Percentiles rank a stretch among this genome's conserved stretches.
Conservation (phyloP, 2,329 filamentous ascomycete species). For the Sarocladiaceae sp. region DNA sequence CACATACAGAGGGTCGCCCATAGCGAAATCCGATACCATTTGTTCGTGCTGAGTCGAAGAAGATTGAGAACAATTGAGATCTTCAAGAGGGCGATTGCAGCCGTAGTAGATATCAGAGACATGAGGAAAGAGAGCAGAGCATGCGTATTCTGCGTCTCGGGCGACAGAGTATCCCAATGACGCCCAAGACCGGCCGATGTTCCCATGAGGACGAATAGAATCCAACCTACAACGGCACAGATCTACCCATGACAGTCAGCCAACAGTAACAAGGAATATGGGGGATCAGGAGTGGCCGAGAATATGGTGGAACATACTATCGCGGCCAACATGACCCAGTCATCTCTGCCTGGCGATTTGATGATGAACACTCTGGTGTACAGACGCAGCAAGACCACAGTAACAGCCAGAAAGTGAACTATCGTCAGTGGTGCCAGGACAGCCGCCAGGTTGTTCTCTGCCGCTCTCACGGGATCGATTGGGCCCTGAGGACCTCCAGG, state of each 20-base stretch:
- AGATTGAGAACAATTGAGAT: conserved; percentile 18
- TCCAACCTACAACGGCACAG: conserved; percentile 21
- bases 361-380: conserved; percentile 17
- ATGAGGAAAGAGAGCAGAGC: conserved; percentile 33
- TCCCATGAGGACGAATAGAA: conserved; percentile 34
- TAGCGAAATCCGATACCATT: conserved; percentile 19
- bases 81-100: conserved; percentile 15
- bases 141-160: conserved; percentile 19
- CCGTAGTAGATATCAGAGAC: conserved; percentile 34
- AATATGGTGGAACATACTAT: conserved; percentile 15
- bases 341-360: conserved; percentile 20
- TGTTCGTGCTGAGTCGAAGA: conserved; percentile 16
- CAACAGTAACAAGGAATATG: not conserved
- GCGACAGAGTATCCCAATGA: conserved; percentile 31
- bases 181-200: conserved; percentile 37
- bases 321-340: conserved; percentile 21
- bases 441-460: conserved; percentile 5
- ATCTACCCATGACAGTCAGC: conserved; percentile 14
- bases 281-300: conserved; percentile 7
- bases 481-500: conserved; percentile 2
- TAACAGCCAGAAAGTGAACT: conserved; percentile 18
- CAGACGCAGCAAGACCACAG: conserved; percentile 13
- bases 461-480: conserved; percentile 6
- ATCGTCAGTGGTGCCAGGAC: conserved; percentile 6
- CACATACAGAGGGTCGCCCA: conserved; percentile 17